These are phyloP conservation scores for Boletus pseudo-olivaceus DNA, from an alignment of 768 basidiomycete species.

Conservation along the genomic window DNA sequence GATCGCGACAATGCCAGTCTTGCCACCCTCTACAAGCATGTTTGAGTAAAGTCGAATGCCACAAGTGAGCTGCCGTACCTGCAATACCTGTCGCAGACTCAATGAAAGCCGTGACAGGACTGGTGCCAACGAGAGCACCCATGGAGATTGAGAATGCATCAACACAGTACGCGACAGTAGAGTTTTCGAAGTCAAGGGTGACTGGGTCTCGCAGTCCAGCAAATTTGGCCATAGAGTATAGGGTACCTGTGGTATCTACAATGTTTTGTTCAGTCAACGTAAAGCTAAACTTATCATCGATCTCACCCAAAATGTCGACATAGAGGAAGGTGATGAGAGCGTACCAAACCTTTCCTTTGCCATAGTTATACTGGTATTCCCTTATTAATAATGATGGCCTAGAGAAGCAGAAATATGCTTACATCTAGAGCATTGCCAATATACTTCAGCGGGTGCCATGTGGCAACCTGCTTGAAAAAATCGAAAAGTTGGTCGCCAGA, in stretches of 20 bases:
- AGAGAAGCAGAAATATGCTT: constrained; percentile 21
- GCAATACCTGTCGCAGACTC: constrained; percentile 81
- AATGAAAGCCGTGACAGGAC: constrained; percentile 79
- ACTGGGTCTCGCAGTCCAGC: constrained; percentile 83
- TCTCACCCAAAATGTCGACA: constrained; percentile 75
- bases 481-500: constrained; percentile 71
- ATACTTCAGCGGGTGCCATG: constrained; percentile 60
- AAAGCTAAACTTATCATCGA: neutral
- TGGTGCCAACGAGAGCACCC: constrained; percentile 75
- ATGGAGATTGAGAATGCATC: constrained; percentile 81
- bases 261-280: neutral
- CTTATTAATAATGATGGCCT: constrained; percentile 2
- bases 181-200: constrained; percentile 83
- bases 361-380: constrained; percentile 42
- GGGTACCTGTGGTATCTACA: constrained; percentile 55
- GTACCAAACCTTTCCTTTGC: constrained; percentile 80
- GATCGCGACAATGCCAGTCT: constrained; percentile 80
- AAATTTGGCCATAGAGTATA: constrained; percentile 90
- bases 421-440: constrained; percentile 70
- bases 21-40: constrained; percentile 65
- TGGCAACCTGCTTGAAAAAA: constrained; percentile 82
- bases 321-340: constrained; percentile 87
- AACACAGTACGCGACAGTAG: constrained; percentile 77
- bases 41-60: constrained; percentile 2
- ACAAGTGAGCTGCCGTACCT: constrained; percentile 37